Percentiles rank a stretch among this genome's conserved stretches.
Evolutionary conservation across 805 yeast genomes (phyloP).

Genomic region (Candida broadrunensis): DNA sequence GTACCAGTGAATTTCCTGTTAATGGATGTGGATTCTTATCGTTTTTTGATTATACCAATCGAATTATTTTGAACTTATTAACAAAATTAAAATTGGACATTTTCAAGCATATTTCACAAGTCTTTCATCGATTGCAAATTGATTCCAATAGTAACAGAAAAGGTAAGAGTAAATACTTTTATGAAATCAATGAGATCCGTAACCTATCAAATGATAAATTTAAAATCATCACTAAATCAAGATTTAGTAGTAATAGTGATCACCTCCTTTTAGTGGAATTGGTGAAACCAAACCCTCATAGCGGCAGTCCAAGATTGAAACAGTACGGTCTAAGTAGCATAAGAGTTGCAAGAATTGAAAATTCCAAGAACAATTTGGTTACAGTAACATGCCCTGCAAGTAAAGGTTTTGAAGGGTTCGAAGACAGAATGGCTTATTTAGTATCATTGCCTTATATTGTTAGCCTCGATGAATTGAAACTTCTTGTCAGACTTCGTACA

Average conservation of each 20-base stretch:
- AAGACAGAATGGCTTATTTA: background rate
- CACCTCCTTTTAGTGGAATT: constrained; percentile 19
- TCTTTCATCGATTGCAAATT: constrained; percentile 16
- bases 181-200: constrained; percentile 10
- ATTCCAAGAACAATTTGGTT: constrained; percentile 1
- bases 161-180: constrained; percentile 31
- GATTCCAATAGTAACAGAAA: constrained; percentile 10
- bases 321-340: constrained; percentile 19
- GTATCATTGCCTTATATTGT: background rate
- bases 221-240: constrained; percentile 13
- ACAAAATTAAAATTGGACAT: constrained; percentile 1
- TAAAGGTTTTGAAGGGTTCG: background rate
- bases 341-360: constrained; percentile 7
- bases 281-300: constrained; percentile 22
- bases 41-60: constrained; percentile 5
- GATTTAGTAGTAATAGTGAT: constrained; percentile 8
- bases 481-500: no score
- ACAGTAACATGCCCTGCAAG: no score
- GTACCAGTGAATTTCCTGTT: no score
- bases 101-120: constrained; percentile 12
- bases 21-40: background rate
- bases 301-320: constrained; percentile 15
- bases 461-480: background rate
- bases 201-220: background rate
- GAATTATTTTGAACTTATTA: background rate